Base-by-base conservation (phyloP, 352 stramenopile genomes). In the Globisporangium parvum region DNA sequence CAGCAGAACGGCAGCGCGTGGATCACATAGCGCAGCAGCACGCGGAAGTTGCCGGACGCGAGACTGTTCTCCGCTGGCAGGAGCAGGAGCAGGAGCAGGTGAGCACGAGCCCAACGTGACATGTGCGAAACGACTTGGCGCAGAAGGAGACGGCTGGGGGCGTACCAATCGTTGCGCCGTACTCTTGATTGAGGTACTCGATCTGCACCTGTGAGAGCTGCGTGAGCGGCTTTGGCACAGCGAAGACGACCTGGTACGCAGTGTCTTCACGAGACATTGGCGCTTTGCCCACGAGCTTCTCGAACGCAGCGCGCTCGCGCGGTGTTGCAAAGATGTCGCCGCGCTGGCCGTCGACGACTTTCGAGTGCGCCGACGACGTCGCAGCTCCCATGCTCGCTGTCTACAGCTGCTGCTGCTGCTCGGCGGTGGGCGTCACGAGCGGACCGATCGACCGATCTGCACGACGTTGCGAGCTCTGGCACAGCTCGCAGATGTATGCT, bases 21-120 rank as follows among this genome's bases (percentile, higher is more conserved):
- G 39, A 86, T 75, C 53, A 74, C 69, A 46, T 67, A 74, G 21
- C 79, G 83, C 53, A 90, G 56, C 59, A 93, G 59, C 48, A 91
- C 78, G 31, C 77, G 75, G 53, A 91, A 93, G 63, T 93, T 93
- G 40, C 83, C 79, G 0, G 78, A 90, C 20, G 59, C 57, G 28
- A 87, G 59, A 47, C 68, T 93, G 66, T 93, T 91, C 45, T 75
- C 66, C 10, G 67, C 82, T 92, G 40, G 31, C 11, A 3, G 8
- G 35, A 17, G 12, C 28, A 14, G 40, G 11, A 6, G 51, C 51
- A 42, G 31, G 28, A 23, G 6, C 0, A 31, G 15, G 14, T n/a
- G 40, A 35, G 40, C 51, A 57, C 33, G n/a, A 15, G 11, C n/a
- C 15, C 15, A 47, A 23, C 2, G 47, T 6, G 6, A 24, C 41